Percentiles rank a stretch among this genome's conserved stretches.
These are phyloP conservation scores for Aureoboletus auriporus DNA, from an alignment of 768 basidiomycete species.

Conservation along the genomic window DNA sequence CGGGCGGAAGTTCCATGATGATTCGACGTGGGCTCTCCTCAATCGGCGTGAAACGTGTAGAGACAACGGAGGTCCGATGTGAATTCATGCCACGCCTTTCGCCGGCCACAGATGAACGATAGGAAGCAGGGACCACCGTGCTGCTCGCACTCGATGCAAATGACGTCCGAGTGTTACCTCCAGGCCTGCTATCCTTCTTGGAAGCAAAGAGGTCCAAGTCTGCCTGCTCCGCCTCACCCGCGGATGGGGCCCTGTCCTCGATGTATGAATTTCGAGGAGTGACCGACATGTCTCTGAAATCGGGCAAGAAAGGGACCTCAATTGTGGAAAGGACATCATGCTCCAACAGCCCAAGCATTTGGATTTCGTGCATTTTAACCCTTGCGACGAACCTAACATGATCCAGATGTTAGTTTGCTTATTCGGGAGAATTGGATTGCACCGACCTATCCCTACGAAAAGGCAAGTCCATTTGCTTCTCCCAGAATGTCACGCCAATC, in stretches of 20 bases:
- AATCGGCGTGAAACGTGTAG: constrained; percentile 54
- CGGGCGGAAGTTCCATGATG: constrained; percentile 48
- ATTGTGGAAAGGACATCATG: constrained; percentile 89
- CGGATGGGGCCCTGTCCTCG: constrained; percentile 37
- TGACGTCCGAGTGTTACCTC: constrained; percentile 33
- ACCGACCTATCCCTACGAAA: constrained; percentile 70
- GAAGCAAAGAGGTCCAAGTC: constrained; percentile 67
- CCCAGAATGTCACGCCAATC: constrained; percentile 81
- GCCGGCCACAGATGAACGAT: constrained; percentile 27
- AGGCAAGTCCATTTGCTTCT: constrained; percentile 81
- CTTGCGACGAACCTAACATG: constrained; percentile 77
- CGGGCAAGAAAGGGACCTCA: constrained; percentile 74
- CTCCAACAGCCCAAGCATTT: constrained; percentile 89
- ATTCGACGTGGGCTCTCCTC: constrained; percentile 64
- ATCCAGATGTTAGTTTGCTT: neutral
- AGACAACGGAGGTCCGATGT: constrained; percentile 48
- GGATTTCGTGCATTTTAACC: constrained; percentile 96
- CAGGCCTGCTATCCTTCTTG: constrained; percentile 35
- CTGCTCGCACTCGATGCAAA: constrained; percentile 38
- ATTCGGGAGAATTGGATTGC: neutral
- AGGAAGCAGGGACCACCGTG: constrained; percentile 33
- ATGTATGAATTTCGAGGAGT: constrained; percentile 31
- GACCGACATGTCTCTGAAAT: constrained; percentile 31
- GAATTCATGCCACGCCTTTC: constrained; percentile 40
- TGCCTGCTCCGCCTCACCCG: constrained; percentile 65